Percentiles rank a stretch among this genome's conserved stretches.
These are phyloP conservation scores for Lathyrus oleraceus DNA, from an alignment of 306 rosid species.

Conservation along the genomic window DNA sequence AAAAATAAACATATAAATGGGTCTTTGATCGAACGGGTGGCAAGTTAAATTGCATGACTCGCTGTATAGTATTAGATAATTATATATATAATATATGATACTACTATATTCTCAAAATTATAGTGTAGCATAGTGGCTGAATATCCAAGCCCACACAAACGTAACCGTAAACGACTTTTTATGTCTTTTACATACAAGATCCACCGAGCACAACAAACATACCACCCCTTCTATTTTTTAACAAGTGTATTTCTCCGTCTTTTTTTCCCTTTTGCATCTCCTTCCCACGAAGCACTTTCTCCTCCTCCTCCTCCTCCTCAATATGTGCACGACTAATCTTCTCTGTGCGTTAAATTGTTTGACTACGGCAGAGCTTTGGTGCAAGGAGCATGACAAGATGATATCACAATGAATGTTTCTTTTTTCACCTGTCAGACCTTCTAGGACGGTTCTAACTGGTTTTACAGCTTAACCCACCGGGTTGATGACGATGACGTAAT, in stretches of 20 bases:
- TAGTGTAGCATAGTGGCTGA: background rate
- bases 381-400: background rate
- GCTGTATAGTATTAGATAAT: background rate
- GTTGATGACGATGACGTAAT: background rate
- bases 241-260: background rate
- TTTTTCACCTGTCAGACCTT: background rate
- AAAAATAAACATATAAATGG: background rate
- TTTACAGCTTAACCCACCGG: background rate
- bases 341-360: background rate
- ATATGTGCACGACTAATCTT: background rate
- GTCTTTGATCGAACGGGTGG: background rate
- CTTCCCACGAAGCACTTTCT: background rate
- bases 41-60: background rate
- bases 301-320: background rate
- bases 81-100: background rate
- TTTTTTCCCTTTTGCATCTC: background rate
- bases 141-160: background rate
- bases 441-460: background rate
- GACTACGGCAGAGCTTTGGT: background rate
- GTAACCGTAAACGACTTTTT: background rate
- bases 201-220: background rate
- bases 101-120: background rate
- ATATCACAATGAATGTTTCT: background rate
- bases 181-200: background rate
- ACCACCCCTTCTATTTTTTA: background rate